Evolutionary conservation across 2,329 filamentous ascomycete genomes (phyloP).

Genomic region (Fonsecaea pugnacius): DNA sequence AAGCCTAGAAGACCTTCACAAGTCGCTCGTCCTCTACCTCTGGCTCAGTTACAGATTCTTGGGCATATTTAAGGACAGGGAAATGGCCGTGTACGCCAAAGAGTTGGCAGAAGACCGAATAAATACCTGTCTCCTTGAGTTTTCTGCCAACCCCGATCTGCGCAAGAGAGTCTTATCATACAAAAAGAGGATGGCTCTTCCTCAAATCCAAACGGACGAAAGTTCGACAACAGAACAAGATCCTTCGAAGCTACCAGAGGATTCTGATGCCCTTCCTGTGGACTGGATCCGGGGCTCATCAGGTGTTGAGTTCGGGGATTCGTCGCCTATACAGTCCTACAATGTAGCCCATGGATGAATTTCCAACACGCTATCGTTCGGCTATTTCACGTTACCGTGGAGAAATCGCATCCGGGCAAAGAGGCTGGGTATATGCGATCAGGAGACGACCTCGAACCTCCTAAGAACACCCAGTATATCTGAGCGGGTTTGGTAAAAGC

Average conservation of each 20-base stretch:
- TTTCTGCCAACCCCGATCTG: conserved; percentile 52
- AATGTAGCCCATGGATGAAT: conserved; percentile 18
- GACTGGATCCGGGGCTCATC: conserved; percentile 21
- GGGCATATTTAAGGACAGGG: conserved; percentile 76
- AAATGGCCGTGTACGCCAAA: conserved; percentile 79
- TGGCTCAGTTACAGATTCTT: conserved; percentile 92
- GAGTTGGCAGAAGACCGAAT: conserved; percentile 76
- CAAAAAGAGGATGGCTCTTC: conserved; percentile 26
- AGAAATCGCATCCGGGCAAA: background rate
- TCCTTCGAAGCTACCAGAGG: conserved; percentile 15
- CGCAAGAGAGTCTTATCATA: conserved; percentile 26
- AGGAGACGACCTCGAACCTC: background rate
- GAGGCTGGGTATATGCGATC: background rate
- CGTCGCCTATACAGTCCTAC: conserved; percentile 5
- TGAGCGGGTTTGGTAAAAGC: background rate
- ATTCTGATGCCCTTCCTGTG: conserved; percentile 18
- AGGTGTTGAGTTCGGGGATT: conserved; percentile 16
- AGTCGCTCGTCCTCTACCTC: conserved; percentile 79
- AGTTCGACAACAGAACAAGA: background rate
- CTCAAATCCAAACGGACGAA: conserved; percentile 13
- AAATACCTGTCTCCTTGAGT: conserved; percentile 62
- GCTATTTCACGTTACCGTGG: background rate
- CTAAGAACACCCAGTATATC: background rate
- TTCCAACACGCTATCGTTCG: background rate
- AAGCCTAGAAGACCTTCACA: conserved; percentile 77